These are phyloP conservation scores for Rhodomyrtus tomentosa DNA, from an alignment of 345 rosid species.

Conservation along the genomic window DNA sequence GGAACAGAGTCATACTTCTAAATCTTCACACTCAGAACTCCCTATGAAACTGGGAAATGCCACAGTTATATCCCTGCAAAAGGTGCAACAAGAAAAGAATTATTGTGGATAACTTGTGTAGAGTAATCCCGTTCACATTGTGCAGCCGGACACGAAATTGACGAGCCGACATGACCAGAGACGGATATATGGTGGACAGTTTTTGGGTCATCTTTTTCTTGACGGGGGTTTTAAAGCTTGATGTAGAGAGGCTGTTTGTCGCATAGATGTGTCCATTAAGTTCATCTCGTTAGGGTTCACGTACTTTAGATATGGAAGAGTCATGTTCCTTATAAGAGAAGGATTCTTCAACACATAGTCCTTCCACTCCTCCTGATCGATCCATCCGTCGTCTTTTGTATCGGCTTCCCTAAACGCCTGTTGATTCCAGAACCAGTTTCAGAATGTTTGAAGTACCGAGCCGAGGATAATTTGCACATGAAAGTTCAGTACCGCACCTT, in stretches of 20 bases:
- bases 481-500: conserved; percentile 28
- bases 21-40: conserved; percentile 50
- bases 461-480: not conserved
- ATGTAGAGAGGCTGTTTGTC: not conserved
- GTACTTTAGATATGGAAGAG: conserved; percentile 71
- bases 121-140: not conserved
- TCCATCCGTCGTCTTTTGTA: conserved; percentile 48
- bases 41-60: conserved; percentile 74
- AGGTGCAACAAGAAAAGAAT: not conserved
- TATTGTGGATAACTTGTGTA: no score
- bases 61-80: conserved; percentile 65
- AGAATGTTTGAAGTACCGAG: not conserved
- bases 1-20: conserved; percentile 3
- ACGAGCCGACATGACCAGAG: not conserved
- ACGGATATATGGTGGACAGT: not conserved
- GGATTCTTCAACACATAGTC: conserved; percentile 55
- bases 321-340: conserved; percentile 75
- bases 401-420: conserved; percentile 66
- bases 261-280: not conserved
- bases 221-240: not conserved
- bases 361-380: conserved; percentile 76
- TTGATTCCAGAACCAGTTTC: not conserved
- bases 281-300: not conserved
- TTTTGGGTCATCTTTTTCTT: not conserved
- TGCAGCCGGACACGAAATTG: not conserved